Evolutionary conservation across 108 stramenopile genomes (phyloP).

Genomic region (Thalassiosira profunda): DNA sequence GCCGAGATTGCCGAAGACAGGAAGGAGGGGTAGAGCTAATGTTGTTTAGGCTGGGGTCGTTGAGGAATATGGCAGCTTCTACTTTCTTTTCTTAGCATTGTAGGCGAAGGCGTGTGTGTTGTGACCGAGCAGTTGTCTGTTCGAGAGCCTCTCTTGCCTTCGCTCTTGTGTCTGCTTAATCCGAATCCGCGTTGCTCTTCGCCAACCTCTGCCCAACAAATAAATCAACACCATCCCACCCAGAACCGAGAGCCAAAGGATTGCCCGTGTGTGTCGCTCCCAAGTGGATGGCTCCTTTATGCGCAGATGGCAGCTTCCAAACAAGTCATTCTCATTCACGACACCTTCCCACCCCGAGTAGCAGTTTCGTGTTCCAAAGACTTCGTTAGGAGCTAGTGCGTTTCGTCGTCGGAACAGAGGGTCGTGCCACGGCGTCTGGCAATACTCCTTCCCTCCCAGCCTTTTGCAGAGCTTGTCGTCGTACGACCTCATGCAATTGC

Average conservation of each 20-base stretch:
- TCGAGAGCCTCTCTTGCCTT: not conserved
- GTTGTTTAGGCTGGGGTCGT: too few relatives aligned
- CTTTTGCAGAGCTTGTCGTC: constrained; percentile 48
- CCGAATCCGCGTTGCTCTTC: not conserved
- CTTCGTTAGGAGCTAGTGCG: constrained; percentile 60
- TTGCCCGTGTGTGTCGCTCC: constrained; percentile 49
- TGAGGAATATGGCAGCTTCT: too few relatives aligned
- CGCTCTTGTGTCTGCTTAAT: not conserved
- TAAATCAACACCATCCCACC: not conserved
- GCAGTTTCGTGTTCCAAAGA: constrained; percentile 79
- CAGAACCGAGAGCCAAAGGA: constrained; percentile 1
- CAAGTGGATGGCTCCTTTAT: constrained; percentile 72
- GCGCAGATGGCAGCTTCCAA: constrained; percentile 78
- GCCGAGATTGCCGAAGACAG: too few relatives aligned
- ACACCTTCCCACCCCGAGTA: constrained; percentile 79
- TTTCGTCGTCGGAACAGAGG: constrained; percentile 52
- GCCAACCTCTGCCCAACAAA: not conserved
- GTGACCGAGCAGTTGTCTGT: too few relatives aligned
- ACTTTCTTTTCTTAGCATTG: not conserved
- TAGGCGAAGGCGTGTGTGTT: constrained; percentile 20
- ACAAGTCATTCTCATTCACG: constrained; percentile 63
- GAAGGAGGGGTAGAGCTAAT: too few relatives aligned
- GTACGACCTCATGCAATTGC: constrained; percentile 63
- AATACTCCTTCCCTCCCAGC: constrained; percentile 45
- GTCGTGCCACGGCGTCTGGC: constrained; percentile 67